phyloP scores from a whole-genome alignment of 2,329 filamentous ascomycete species.

The Chaetomium sp. region DNA sequence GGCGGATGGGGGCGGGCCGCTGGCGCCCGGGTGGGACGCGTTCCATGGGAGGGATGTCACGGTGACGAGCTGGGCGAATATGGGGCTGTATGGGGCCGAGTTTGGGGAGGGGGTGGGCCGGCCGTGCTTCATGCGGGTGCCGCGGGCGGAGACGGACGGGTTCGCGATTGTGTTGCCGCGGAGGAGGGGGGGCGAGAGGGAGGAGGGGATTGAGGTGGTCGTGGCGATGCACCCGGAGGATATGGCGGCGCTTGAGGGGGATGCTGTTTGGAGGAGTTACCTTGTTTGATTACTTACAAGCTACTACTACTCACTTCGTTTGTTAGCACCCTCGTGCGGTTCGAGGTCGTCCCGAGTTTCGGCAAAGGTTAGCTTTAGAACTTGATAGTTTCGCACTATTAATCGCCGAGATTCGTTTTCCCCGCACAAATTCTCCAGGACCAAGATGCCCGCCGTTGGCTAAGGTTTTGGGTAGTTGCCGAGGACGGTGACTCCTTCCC shows the following conservation, averaged over 20 bases:
- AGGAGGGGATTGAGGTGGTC: conserved; percentile 18
- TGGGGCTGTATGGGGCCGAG: conserved; percentile 21
- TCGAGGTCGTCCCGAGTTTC: conserved; percentile 9
- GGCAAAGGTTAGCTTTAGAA: neutral
- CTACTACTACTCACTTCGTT: neutral
- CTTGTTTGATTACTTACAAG: conserved; percentile 1
- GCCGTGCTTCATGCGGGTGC: conserved; percentile 20
- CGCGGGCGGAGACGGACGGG: conserved; percentile 1
- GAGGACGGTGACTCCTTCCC: conserved; percentile 14
- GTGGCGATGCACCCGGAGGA: conserved; percentile 15
- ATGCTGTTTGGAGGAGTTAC: conserved; percentile 7
- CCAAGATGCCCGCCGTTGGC: conserved; percentile 4
- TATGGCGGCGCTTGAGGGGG: conserved; percentile 13
- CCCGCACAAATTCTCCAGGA: neutral
- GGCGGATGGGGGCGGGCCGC: neutral
- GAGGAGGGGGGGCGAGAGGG: conserved; percentile 3
- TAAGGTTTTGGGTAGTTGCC: neutral
- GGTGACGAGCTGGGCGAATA: conserved; percentile 28
- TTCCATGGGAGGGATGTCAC: conserved; percentile 15
- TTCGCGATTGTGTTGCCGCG: conserved; percentile 18
- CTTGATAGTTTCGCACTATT: neutral
- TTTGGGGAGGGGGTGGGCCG: conserved; percentile 23
- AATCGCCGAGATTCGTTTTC: neutral
- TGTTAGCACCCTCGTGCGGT: neutral
- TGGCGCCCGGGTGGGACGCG: conserved; percentile 1